Base-by-base conservation (phyloP, 140 eudicot genomes). In the Cichorium intybus region DNA sequence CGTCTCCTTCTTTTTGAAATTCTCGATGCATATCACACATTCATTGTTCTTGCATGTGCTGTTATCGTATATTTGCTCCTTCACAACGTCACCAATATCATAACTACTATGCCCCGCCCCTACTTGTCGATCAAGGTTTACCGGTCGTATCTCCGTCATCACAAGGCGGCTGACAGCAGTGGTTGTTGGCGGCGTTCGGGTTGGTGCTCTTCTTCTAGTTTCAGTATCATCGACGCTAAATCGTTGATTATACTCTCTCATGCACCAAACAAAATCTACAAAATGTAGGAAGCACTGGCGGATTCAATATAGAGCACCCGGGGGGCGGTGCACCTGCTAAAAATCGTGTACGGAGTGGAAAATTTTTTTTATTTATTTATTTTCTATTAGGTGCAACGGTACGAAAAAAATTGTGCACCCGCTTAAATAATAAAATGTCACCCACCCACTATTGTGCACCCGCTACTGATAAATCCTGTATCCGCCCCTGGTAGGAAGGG, bases 21-120 rank as follows among this genome's bases (percentile, higher is more conserved):
- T 55, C 49, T 68, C 66, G 31, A 41, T 10, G 56, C 74, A 68
- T 33, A 68, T 52, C 12, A 12, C 66, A 27, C 66, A 68, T 18
- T 68, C 58, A 3, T 14, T 12, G 3, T 27, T 21, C 1, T 10
- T 47, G 3, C 17, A 6, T 3, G 2, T 23, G 4, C 3, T n/a
- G 3, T 0, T 12, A n/a, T 61, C 20, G 35, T 37, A 61, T 41
- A 12, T 7, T 39, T 61, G 35, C 33, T 61, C 53, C 35, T 22
- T 35, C 21, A 61, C 4, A 2, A 10, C 1, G 4, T 45, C 18
- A 39, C 29, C 17, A 23, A 12, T 6, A 59, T 24, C 60, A 26
- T 8, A 27, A 50, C 20, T 10, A 50, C 7, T n/a, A 4, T 3
- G 15, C 3, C 4, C 17, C 35, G 9, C 7, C 23, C n/a, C n/a